phyloP scores from a whole-genome alignment of 345 rosid species.

The Hirschfeldia incana region DNA sequence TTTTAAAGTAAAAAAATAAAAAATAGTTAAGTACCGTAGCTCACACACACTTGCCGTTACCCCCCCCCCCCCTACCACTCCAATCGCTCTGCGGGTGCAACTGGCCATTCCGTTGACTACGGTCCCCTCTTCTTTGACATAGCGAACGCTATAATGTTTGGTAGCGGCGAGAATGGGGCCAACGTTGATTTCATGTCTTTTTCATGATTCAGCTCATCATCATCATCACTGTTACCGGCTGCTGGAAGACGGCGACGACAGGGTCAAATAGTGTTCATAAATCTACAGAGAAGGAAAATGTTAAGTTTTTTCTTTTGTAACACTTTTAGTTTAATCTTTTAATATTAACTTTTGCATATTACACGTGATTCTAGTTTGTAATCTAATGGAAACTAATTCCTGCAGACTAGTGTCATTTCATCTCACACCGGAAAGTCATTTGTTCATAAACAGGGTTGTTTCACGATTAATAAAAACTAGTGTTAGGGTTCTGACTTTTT shows the following conservation, averaged over 20 bases:
- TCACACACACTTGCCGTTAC: too few relatives aligned
- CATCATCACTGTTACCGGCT: conserved; percentile 11
- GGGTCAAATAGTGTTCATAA: neutral
- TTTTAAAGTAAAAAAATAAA: too few relatives aligned
- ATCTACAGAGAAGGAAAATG: neutral
- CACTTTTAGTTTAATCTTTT: too few relatives aligned
- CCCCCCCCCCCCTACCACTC: too few relatives aligned
- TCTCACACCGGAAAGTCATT: neutral
- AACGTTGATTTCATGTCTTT: conserved; percentile 28
- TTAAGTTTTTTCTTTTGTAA: too few relatives aligned
- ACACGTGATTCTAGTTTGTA: conserved; percentile 5
- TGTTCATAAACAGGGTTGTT: conserved; percentile 2
- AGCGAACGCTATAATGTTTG: conserved; percentile 28
- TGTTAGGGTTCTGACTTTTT: neutral
- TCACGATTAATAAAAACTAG: neutral
- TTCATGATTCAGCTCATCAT: conserved; percentile 5
- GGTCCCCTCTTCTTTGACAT: conserved; percentile 14
- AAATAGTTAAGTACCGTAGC: too few relatives aligned
- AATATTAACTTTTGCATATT: neutral
- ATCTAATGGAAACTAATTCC: conserved; percentile 1
- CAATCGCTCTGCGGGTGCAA: neutral
- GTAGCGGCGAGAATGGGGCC: conserved; percentile 5
- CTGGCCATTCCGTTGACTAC: conserved; percentile 15
- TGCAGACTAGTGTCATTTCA: neutral
- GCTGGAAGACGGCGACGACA: neutral